Percentiles rank a stretch among this genome's conserved stretches.
phyloP scores from a whole-genome alignment of 192 early-diverging fungal genomes.

The Mortierella alpina region DNA sequence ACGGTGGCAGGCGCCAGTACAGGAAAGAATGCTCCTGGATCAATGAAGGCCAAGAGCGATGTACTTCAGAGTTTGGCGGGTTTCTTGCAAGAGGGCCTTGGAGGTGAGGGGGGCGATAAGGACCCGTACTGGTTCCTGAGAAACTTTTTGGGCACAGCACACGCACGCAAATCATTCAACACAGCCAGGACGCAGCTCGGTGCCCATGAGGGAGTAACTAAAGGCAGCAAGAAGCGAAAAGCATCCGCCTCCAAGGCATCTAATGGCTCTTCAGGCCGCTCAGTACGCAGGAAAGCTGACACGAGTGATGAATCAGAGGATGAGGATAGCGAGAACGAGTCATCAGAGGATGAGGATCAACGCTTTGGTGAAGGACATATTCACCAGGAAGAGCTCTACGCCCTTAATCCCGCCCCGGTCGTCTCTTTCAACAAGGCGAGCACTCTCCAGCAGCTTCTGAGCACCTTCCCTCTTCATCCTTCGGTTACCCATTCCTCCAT shows the following conservation, averaged over 20 bases:
- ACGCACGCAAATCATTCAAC: constrained; percentile 56
- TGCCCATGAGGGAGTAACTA: constrained; percentile 1
- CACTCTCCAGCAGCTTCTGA: constrained; percentile 13
- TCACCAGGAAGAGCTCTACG: background rate
- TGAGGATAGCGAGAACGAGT: constrained; percentile 11
- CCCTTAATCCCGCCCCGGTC: constrained; percentile 22
- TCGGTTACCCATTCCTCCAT: constrained; percentile 2
- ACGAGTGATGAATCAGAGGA: background rate
- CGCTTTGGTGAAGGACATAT: background rate
- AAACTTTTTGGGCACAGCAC: constrained; percentile 58
- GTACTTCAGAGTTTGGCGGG: constrained; percentile 67
- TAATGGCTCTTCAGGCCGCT: constrained; percentile 11
- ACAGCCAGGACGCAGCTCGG: constrained; percentile 14
- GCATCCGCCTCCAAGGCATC: background rate
- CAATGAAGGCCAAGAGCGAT: constrained; percentile 63
- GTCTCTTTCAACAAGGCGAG: constrained; percentile 26
- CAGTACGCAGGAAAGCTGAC: constrained; percentile 5
- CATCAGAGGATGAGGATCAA: constrained; percentile 2
- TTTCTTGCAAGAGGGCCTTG: constrained; percentile 66
- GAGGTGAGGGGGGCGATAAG: constrained; percentile 51
- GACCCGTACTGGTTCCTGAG: constrained; percentile 65
- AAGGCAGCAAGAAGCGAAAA: constrained; percentile 28
- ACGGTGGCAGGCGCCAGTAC: constrained; percentile 20
- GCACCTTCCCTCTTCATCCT: constrained; percentile 34
- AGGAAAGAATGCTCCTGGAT: constrained; percentile 49